Base-by-base conservation (phyloP, 345 rosid genomes). In the Gossypium bickii region DNA sequence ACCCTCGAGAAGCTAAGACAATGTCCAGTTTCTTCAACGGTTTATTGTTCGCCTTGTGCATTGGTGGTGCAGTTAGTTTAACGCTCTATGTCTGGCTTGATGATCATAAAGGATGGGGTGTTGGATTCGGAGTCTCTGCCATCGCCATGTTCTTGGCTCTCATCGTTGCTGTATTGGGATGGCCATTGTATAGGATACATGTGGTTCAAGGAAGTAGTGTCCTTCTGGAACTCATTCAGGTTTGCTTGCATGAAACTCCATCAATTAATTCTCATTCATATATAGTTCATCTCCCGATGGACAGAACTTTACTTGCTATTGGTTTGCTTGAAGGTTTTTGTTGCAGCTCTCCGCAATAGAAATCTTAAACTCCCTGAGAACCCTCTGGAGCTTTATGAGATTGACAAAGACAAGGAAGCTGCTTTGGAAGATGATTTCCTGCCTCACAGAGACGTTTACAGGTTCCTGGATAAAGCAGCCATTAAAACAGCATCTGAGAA, bases 401-500 rank as follows among this genome's bases (percentile, higher is more conserved):
- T 84, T 52, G 75, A 79, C 66, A 67, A 38, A 16, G 87, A 85
- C 78, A 79, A 82, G 68, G 87, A 82, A 77, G 83, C 82, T 55
- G 83, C 76, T 6, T 12, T 59, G n/a, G 85, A 80, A 55, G 48
- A 77, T 24, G 90, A 86, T 71, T 81, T 86, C 74, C 80, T 81
- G 38, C 81, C 87, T 60, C 92, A 85, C 59, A 79, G 84, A 68
- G 80, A 86, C 41, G 43, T 78, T 74, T 86, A 78, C 77, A 86
- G 87, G 78, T 89, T 76, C 77, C 82, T 89, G 15, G 92, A 88
- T 80, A 86, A 81, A 83, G 92, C 92, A 69, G 90, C 91, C 67
- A 81, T 89, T 67, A 76, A 69, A 74, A 75, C 78, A 59, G 34
- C 77, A 58, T 29, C 68, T 51, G 18, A 80, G 29, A 44, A 77